Percentiles rank a stretch among this genome's conserved stretches.
Evolutionary conservation across 2,329 filamentous ascomycete species (phyloP).

Genomic region (Fusarium armeniacum): DNA sequence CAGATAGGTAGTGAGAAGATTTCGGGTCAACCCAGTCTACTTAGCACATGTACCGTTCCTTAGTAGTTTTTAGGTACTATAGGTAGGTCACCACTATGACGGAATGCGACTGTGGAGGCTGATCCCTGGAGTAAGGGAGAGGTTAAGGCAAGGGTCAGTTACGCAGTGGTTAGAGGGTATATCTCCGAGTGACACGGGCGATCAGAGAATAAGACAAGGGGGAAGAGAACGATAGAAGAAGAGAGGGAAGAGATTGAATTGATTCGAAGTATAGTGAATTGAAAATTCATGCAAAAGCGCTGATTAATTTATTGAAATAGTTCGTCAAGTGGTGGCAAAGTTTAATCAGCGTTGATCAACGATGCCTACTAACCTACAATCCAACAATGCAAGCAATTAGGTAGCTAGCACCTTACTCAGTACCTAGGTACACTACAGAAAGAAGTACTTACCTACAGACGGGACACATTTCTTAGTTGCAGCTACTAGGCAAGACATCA

Average conservation of each 20-base stretch:
- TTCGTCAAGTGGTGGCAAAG: conserved; percentile 31
- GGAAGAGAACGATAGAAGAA: background rate
- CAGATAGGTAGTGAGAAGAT: background rate
- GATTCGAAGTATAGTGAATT: background rate
- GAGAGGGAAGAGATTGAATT: background rate
- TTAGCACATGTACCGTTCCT: background rate
- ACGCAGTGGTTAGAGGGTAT: conserved; percentile 13
- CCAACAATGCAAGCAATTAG: too few species aligned
- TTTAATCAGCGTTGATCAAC: conserved; percentile 4
- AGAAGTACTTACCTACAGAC: background rate
- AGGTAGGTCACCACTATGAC: conserved; percentile 36
- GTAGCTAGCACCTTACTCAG: too few species aligned
- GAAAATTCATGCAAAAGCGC: conserved; percentile 21
- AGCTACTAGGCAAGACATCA: conserved; percentile 9
- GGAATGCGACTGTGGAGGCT: conserved; percentile 42
- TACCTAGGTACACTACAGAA: too few species aligned
- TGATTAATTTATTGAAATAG: conserved; percentile 30
- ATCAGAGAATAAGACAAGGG: background rate
- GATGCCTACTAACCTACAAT: too few species aligned
- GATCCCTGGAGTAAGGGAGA: conserved; percentile 17
- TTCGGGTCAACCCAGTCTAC: background rate
- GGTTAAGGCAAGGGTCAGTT: conserved; percentile 4
- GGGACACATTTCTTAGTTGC: conserved; percentile 12
- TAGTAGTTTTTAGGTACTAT: background rate
- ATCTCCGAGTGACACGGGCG: conserved; percentile 1